Conservation (phyloP, 768 basidiomycete species). For the Rhizopogon vesiculosus region DNA sequence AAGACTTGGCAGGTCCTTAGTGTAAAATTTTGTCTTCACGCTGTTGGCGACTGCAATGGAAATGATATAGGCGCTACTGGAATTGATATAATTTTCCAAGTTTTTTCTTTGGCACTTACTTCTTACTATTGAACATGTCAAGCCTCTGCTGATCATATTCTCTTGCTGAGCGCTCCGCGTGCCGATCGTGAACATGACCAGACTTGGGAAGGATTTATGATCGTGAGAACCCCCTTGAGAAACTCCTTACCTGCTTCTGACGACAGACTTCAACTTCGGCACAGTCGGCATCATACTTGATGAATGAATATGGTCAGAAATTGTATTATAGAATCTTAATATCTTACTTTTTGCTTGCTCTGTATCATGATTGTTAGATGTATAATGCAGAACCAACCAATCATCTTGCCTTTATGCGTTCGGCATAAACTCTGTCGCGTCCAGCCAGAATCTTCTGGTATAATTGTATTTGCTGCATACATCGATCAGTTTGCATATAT, state of each 20-base stretch:
- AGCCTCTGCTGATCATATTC: constrained; percentile 72
- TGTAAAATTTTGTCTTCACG: constrained; percentile 66
- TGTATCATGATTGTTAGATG: constrained; percentile 3
- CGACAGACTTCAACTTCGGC: constrained; percentile 64
- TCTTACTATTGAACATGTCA: constrained; percentile 81
- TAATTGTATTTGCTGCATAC: constrained; percentile 56
- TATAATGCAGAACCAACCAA: neutral
- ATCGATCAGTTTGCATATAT: constrained; percentile 7
- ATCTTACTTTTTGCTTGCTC: constrained; percentile 28
- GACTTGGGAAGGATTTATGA: neutral
- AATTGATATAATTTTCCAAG: neutral
- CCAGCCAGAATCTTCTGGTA: constrained; percentile 70
- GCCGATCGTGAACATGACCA: constrained; percentile 52
- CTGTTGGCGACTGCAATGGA: constrained; percentile 67
- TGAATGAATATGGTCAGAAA: constrained; percentile 2
- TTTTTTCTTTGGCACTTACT: constrained; percentile 37
- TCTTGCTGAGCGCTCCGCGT: constrained; percentile 67
- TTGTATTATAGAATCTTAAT: neutral
- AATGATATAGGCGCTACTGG: constrained; percentile 46
- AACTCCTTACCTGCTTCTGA: constrained; percentile 62
- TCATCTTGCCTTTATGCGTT: constrained; percentile 60
- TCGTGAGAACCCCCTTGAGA: neutral
- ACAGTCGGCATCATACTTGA: constrained; percentile 79
- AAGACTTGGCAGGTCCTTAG: constrained; percentile 59
- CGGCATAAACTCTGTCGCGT: constrained; percentile 61